These are phyloP conservation scores for Coniella lustricola DNA, from an alignment of 2,329 filamentous ascomycete genomes.

Conservation along the genomic window DNA sequence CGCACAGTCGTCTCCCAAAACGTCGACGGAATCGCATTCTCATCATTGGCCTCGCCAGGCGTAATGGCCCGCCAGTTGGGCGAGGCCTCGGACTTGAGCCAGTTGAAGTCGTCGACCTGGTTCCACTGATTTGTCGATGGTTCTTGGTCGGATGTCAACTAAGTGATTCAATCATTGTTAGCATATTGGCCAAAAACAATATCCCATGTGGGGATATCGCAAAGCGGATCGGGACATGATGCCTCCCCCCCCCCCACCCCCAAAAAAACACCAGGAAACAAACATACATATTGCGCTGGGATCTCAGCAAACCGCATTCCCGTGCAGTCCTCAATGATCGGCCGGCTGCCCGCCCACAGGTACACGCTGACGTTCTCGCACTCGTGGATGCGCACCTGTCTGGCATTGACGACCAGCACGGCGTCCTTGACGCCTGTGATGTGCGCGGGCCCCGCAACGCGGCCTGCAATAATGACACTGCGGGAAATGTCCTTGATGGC, in stretches of 20 bases:
- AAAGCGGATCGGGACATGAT: slow-evolving; percentile 4
- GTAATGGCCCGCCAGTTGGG: slow-evolving; percentile 78
- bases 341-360: slow-evolving; percentile 70
- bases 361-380: slow-evolving; percentile 78
- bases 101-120: slow-evolving; percentile 95
- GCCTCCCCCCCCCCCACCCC: too few species aligned
- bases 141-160: slow-evolving; percentile 19
- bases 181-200: too few species aligned
- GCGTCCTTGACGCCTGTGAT: slow-evolving; percentile 68
- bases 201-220: too few species aligned
- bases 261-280: background rate
- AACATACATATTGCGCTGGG: slow-evolving; percentile 62
- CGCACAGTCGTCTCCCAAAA: slow-evolving; percentile 65
- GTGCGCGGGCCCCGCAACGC: slow-evolving; percentile 73
- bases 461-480: slow-evolving; percentile 70
- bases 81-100: slow-evolving; percentile 78
- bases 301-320: slow-evolving; percentile 73
- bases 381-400: slow-evolving; percentile 92
- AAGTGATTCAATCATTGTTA: too few species aligned
- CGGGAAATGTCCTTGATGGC: slow-evolving; percentile 60
- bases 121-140: slow-evolving; percentile 65
- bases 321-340: slow-evolving; percentile 87
- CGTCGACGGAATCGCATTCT: slow-evolving; percentile 42
- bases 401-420: slow-evolving; percentile 69
- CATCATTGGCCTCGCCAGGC: slow-evolving; percentile 37